Evolutionary conservation across 306 rosid species (phyloP).

Genomic region (Luffa aegyptiaca): DNA sequence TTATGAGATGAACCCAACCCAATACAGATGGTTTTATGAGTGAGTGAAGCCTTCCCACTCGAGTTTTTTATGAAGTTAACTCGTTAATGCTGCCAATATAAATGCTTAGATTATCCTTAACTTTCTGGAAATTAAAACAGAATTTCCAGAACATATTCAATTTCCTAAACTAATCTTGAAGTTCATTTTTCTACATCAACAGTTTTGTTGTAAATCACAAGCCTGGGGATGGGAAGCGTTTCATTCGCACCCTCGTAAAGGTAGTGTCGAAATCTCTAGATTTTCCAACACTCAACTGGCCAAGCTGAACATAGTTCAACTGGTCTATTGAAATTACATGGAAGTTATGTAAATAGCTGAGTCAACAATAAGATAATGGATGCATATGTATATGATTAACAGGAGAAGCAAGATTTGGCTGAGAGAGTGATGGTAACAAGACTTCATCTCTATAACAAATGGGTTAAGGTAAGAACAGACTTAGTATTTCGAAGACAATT

Average conservation of each 20-base stretch:
- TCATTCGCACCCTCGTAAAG: constrained; percentile 69
- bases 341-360: not conserved
- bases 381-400: not conserved
- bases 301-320: not conserved
- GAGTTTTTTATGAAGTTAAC: not conserved
- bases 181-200: constrained; percentile 13
- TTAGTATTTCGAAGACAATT: not conserved
- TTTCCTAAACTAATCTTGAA: not conserved
- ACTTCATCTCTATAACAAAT: constrained; percentile 85
- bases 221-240: constrained; percentile 73
- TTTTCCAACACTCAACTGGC: not conserved
- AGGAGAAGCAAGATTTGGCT: constrained; percentile 92
- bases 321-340: not conserved
- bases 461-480: constrained; percentile 67
- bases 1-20: constrained; percentile 92
- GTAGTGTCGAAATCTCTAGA: constrained; percentile 20
- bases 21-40: constrained; percentile 88
- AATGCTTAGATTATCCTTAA: not conserved
- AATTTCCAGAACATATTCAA: not conserved
- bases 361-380: not conserved
- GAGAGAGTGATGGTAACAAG: constrained; percentile 96
- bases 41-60: constrained; percentile 29
- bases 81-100: not conserved
- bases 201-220: constrained; percentile 70
- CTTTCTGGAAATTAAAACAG: not conserved